Percentiles rank a stretch among this genome's conserved stretches.
phyloP scores from a whole-genome alignment of 2,329 filamentous ascomycete genomes.

The Microascus cirrosus region DNA sequence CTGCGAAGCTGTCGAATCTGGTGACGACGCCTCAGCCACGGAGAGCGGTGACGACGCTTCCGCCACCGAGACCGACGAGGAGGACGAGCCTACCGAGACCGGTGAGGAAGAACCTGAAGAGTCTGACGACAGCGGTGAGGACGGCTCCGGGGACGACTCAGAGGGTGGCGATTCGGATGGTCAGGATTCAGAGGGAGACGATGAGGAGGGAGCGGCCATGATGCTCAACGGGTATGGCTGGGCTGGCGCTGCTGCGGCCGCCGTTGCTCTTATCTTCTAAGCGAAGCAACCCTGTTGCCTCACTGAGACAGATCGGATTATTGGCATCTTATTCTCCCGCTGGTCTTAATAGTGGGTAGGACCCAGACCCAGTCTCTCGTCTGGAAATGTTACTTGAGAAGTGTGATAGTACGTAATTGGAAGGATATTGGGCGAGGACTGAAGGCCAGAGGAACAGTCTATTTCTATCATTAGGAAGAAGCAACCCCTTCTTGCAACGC shows the following conservation, averaged over 20 bases:
- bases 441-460: background rate
- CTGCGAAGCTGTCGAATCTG: conserved; percentile 6
- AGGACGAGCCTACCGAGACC: conserved; percentile 1
- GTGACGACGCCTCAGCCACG: conserved; percentile 7
- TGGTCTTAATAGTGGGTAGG: background rate
- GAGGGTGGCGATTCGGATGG: background rate
- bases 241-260: conserved; percentile 17
- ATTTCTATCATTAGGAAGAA: background rate
- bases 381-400: background rate
- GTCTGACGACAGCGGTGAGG: background rate
- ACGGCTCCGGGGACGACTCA: background rate
- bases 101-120: background rate
- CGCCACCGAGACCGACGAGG: conserved; percentile 7
- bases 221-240: conserved; percentile 15
- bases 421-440: background rate
- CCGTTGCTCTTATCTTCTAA: conserved; percentile 20
- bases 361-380: background rate
- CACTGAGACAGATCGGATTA: no score
- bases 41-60: conserved; percentile 7
- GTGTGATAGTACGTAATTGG: background rate
- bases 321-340: background rate
- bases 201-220: conserved; percentile 11
- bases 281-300: background rate
- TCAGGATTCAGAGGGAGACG: background rate
- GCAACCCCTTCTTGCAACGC: background rate